Evolutionary conservation across 2,329 filamentous ascomycete genomes (phyloP), one percentile per base, ranked within the genome.

Genomic region (Harringtonia lauricola): DNA sequence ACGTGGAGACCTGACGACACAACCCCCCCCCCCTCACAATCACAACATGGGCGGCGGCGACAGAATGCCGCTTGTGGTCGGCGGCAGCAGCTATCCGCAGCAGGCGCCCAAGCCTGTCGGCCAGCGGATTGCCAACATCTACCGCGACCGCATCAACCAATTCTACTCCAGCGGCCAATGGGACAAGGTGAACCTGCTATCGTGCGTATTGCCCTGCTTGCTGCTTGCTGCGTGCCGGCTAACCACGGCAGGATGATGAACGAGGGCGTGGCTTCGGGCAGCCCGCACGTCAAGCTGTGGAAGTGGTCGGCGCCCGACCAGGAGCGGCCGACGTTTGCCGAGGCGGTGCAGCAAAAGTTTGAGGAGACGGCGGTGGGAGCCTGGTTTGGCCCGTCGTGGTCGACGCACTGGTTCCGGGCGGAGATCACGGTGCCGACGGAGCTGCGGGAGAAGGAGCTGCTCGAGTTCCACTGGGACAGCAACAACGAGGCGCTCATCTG

Each of bases 381-480:
- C 46, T 78, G 71, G 8, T 96, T 96, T 54, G 92, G 92, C 0
- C 92, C 92, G 2, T 92, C 88, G 30, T 98, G 92, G 92, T 84
- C 88, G 2, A 98, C 92, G 9, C 92, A 96, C 62, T 98, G 92
- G 92, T 94, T 98, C 74, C 86, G 81, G 54, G 76, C 95, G 44
- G 68, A 81, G 45, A 66, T 98, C 49, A 86, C 76, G 5, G 74
- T 96, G 14, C 90, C 92, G 8, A 59, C 76, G 44, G 67, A 86
- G 13, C 74, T 95, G 55, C 66, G 64, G 22, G 66, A 87, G 50
- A 86, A 92, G 55, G 79, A 89, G 52, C 80, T 84, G 38, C 72
- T 98, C n/a, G 89, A 96, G 63, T 80, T 96, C 46, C 88, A 95
- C 56, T 98, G 92, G 90, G 90, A 98, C 64, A 83, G 84, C 31